Base-by-base conservation (phyloP, 768 basidiomycete species). In the Melanogaster broomeanus region DNA sequence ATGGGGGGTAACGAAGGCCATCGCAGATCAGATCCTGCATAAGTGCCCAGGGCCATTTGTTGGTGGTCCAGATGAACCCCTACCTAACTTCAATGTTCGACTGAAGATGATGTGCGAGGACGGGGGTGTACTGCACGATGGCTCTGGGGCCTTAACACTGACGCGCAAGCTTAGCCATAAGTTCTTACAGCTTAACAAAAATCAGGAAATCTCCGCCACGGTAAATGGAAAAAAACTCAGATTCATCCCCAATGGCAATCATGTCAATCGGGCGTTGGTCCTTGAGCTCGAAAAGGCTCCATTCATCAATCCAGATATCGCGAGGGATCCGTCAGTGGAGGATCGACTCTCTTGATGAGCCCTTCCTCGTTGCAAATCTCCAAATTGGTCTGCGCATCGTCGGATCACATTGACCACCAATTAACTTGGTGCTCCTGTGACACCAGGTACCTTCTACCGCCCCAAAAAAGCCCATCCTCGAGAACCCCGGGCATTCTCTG, bases 61-160 rank as follows among this genome's bases (percentile, higher is more conserved):
- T 12, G 52, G 61, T 10, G 45, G 42, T 38, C 48, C 55, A 28
- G 48, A 55, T 30, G 64, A 62, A 18, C 59, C 60, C 24, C 57
- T 40, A 31, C 72, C 87, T 31, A 90, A 91, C 55, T 91, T 90
- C 67, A 57, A 69, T 38, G 78, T 91, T 47, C 60, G 44, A 16
- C 70, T 90, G n/a, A 77, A 82, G 44, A 60, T 68, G 46, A 77
- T n/a, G n/a, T n/a, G 75, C 53, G 68, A 68, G 46, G 71, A 72
- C 0, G 79, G 81, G 18, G 81, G 81, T 4, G 72, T 81, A 15
- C 70, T 78, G 10, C 88, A 90, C 63, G 71, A 81, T 57, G 85
- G 87, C 1, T 70, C 62, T 2, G 80, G 78, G 6, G 58, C 47
- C 12, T 58, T 79, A 19, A 57, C 70, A 2, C 61, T 67, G 34